Percentiles rank a stretch among this genome's conserved stretches.
phyloP scores from a whole-genome alignment of 306 rosid species.

The Trifolium subterraneum region DNA sequence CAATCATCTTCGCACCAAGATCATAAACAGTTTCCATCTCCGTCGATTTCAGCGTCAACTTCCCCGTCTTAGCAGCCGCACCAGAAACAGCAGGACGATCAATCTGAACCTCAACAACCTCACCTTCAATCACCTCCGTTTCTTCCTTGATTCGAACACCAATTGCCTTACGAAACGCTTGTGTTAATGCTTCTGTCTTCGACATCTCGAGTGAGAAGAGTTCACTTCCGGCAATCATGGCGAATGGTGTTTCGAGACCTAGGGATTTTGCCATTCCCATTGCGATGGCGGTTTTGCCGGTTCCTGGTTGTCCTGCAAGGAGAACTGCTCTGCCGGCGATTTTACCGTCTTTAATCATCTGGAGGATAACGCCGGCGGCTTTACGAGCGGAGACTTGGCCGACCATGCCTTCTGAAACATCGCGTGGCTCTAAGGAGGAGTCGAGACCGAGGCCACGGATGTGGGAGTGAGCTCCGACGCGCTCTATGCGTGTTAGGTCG shows the following conservation, averaged over 20 bases:
- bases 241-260: slow-evolving; percentile 93
- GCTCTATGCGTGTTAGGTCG: slow-evolving; percentile 94
- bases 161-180: slow-evolving; percentile 87
- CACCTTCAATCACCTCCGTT: slow-evolving; percentile 93
- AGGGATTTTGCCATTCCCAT: slow-evolving; percentile 99
- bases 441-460: slow-evolving; percentile 97
- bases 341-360: slow-evolving; percentile 88
- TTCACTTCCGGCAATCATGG: slow-evolving; percentile 96
- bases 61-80: slow-evolving; percentile 91
- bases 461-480: slow-evolving; percentile 98
- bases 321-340: slow-evolving; percentile 94
- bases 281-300: slow-evolving; percentile 98
- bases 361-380: slow-evolving; percentile 92
- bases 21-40: slow-evolving; percentile 99
- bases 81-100: slow-evolving; percentile 87
- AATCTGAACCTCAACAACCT: slow-evolving; percentile 91
- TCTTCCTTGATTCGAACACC: slow-evolving; percentile 99
- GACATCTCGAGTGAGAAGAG: slow-evolving; percentile 96
- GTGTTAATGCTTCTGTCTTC: slow-evolving; percentile 88
- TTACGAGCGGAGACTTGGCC: slow-evolving; percentile 91
- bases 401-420: slow-evolving; percentile 94
- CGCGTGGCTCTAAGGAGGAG: slow-evolving; percentile 82
- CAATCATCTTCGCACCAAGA: slow-evolving; percentile 97
- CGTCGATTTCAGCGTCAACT: slow-evolving; percentile 85
- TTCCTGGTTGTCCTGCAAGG: slow-evolving; percentile 92